Percentiles rank a stretch among this genome's conserved stretches.
These are phyloP conservation scores for Cucumis sativus DNA, from an alignment of 306 rosid species.

Conservation along the genomic window DNA sequence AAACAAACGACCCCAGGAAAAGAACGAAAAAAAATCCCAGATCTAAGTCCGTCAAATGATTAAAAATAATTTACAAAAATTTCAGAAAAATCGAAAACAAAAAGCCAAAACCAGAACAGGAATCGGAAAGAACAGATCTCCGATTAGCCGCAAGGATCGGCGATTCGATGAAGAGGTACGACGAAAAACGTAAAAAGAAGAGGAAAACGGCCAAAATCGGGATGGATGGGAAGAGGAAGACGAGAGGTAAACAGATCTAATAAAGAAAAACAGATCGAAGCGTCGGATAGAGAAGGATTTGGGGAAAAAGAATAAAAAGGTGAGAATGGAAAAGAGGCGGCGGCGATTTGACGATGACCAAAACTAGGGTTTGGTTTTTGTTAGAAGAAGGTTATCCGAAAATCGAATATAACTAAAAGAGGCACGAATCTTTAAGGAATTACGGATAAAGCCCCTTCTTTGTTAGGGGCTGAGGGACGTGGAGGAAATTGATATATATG, in stretches of 20 bases:
- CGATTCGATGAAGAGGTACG: not conserved
- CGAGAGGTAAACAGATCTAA: not conserved
- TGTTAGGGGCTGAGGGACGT: conserved; percentile 2
- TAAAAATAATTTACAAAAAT: conserved; percentile 4
- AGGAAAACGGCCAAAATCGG: not conserved
- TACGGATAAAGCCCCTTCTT: conserved; percentile 30
- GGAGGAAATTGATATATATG: conserved; percentile 20
- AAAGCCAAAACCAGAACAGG: not conserved
- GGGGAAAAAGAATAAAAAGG: conserved; percentile 18
- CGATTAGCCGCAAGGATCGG: conserved; percentile 2
- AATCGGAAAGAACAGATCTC: not conserved
- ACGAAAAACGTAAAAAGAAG: not conserved
- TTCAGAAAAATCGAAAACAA: not conserved
- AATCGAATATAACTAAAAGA: conserved; percentile 25
- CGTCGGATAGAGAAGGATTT: not conserved
- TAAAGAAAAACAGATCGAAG: not conserved
- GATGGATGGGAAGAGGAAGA: not conserved
- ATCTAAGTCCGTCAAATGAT: not conserved
- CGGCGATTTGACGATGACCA: conserved; percentile 40
- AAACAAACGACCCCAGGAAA: not conserved
- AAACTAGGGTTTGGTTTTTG: conserved; percentile 39
- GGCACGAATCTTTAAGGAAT: conserved; percentile 33
- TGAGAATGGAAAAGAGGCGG: conserved; percentile 25
- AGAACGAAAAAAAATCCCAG: not conserved
- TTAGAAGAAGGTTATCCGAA: conserved; percentile 16